Evolutionary conservation across 1,139 yeast species (phyloP), one percentile per base, ranked within the genome.

Genomic region (Saccharomyces hybrid): DNA sequence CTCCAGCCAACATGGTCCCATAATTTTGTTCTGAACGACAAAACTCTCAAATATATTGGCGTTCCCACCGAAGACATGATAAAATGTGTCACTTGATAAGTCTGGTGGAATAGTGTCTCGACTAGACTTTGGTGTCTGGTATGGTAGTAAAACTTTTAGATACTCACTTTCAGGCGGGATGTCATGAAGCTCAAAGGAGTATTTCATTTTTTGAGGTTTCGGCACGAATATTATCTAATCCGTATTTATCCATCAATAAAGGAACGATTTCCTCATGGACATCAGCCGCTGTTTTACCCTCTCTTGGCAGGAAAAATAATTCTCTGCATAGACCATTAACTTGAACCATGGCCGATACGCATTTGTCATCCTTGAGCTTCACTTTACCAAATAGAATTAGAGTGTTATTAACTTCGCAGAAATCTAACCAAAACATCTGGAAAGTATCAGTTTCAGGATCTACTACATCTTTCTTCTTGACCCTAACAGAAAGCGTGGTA

Each of bases 1-100:
- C 53, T 86, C 86, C 53, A 93, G 75, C 99, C 99, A 93, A 68
- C 99, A 90, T 1, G 99, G 99, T 4, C 99, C 99, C 97, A 90
- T 90, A 47, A 93, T 78, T 61, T 86, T 84, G 62, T 88, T 79
- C 68, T 86, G 88, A 31, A 90, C 68, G 11, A 89, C 96, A 72
- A 93, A 89, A 12, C 89, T 79, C 72, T 93, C 99, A 71, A 93
- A 90, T 46, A 88, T 76, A 56, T 79, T 78, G 2, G 95, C 73
- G 57, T 78, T 81, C 3, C 89, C 77, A 50, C 99, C 99, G 73
- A 91, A 90, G 3, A 89, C 88, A 57, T 81, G 86, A 24, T 78
- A 74, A 67, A 88, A 91, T 0, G 96, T 87, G 53, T 81, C 83
- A 56, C 97, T 96, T 58, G 80, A 81, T 38, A 85, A 69, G 55